phyloP scores from a whole-genome alignment of 345 rosid species.

The Pistacia vera region DNA sequence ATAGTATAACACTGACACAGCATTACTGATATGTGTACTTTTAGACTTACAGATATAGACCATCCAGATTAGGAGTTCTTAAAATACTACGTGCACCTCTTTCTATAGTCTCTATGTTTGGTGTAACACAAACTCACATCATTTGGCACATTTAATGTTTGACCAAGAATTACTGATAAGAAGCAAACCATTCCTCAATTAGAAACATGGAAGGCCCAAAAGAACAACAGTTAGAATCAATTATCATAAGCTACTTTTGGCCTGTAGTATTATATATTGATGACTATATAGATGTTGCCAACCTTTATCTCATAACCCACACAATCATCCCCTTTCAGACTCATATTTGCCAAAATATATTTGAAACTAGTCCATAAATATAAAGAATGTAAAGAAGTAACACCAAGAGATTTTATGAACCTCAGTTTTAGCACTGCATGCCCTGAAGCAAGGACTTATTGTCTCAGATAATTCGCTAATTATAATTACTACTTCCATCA shows the following conservation, averaged over 20 bases:
- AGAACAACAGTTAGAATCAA: background rate
- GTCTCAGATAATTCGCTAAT: constrained; percentile 55
- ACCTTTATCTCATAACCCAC: background rate
- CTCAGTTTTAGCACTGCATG: constrained; percentile 62
- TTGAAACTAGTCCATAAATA: background rate
- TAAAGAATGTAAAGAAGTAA: background rate
- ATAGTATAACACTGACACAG: background rate
- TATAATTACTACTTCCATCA: constrained; percentile 68
- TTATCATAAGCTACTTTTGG: background rate
- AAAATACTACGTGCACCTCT: background rate
- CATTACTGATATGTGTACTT: background rate
- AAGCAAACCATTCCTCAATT: background rate
- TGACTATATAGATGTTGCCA: background rate
- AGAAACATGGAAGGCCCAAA: background rate
- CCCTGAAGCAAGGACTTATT: constrained; percentile 43
- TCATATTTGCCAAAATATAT: background rate
- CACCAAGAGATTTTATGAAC: constrained; percentile 31
- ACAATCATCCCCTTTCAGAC: background rate
- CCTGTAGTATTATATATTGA: background rate
- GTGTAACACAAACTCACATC: background rate
- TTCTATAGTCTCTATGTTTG: background rate
- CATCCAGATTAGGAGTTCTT: background rate
- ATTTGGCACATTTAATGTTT: background rate
- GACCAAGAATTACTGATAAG: background rate
- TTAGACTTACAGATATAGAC: background rate